Evolutionary conservation across 2,329 filamentous ascomycete species (phyloP).

Genomic region (Alternaria alternata): DNA sequence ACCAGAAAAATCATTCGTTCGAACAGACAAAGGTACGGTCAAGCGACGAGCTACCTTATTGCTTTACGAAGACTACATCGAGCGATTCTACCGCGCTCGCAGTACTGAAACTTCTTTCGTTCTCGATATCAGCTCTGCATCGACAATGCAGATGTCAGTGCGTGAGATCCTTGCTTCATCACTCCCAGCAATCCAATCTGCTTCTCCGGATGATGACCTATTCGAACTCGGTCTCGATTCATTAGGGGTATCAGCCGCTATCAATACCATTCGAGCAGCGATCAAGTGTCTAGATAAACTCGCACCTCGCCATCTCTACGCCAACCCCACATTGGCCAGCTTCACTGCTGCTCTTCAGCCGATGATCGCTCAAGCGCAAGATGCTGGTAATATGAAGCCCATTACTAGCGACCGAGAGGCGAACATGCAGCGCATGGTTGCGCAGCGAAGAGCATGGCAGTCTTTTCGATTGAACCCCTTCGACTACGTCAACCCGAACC

Average conservation of each 20-base stretch:
- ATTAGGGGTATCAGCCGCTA: slow-evolving; percentile 35
- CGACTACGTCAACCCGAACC: slow-evolving; percentile 31
- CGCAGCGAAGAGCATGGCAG: slow-evolving; percentile 29
- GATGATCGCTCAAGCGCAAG: background rate
- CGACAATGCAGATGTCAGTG: slow-evolving; percentile 15
- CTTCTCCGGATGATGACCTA: slow-evolving; percentile 39
- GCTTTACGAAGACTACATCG: slow-evolving; percentile 58
- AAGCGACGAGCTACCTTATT: slow-evolving; percentile 53
- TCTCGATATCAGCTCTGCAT: slow-evolving; percentile 16
- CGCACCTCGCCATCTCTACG: slow-evolving; percentile 49
- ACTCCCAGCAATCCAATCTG: slow-evolving; percentile 10
- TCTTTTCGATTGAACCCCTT: slow-evolving; percentile 44
- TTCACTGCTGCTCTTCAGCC: slow-evolving; percentile 33
- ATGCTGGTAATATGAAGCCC: background rate
- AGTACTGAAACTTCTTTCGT: slow-evolving; percentile 4
- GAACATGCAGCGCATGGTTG: slow-evolving; percentile 18
- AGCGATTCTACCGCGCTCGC: slow-evolving; percentile 53
- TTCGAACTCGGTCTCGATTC: slow-evolving; percentile 48
- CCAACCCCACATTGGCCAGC: slow-evolving; percentile 35
- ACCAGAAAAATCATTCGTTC: slow-evolving; percentile 55
- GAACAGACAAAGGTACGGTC: slow-evolving; percentile 58
- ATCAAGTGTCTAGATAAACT: slow-evolving; percentile 42
- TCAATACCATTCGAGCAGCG: slow-evolving; percentile 44
- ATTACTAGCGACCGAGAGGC: background rate
- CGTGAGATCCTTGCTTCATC: slow-evolving; percentile 16